These are phyloP conservation scores for Leccinum pellstonianum DNA, from an alignment of 768 basidiomycete species.

Conservation along the genomic window DNA sequence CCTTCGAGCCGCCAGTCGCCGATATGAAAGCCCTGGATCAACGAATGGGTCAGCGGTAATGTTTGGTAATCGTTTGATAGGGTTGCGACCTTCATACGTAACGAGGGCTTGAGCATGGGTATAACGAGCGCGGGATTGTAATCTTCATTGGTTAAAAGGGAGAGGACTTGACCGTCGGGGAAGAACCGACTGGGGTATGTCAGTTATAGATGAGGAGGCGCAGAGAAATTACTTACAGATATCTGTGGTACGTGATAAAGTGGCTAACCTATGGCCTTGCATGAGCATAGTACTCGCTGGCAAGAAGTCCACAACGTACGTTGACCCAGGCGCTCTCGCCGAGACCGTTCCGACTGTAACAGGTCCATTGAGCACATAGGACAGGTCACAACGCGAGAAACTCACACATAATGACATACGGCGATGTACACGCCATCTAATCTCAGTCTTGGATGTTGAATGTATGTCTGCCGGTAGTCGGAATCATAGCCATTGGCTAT, in stretches of 20 bases:
- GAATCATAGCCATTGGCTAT: conserved; percentile 52
- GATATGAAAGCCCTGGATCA: conserved; percentile 62
- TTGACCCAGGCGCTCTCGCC: conserved; percentile 88
- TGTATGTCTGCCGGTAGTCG: conserved; percentile 73
- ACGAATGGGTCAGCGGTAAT: conserved; percentile 1
- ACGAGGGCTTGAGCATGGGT: conserved; percentile 68
- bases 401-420: conserved; percentile 84
- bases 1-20: conserved; percentile 73
- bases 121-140: conserved; percentile 67
- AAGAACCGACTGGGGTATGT: conserved; percentile 68
- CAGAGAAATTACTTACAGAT: conserved; percentile 54
- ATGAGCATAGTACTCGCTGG: conserved; percentile 5
- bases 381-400: conserved; percentile 9
- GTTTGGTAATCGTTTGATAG: not conserved
- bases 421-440: conserved; percentile 90
- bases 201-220: not conserved
- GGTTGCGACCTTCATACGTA: conserved; percentile 67
- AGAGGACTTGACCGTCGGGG: conserved; percentile 82
- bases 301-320: conserved; percentile 42
- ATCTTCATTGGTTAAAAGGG: conserved; percentile 82
- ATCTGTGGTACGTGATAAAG: conserved; percentile 90
- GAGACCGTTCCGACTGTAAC: conserved; percentile 51
- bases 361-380: conserved; percentile 2
- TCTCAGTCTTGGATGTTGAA: conserved; percentile 83
- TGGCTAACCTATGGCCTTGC: conserved; percentile 60